Evolutionary conservation across 768 basidiomycete genomes (phyloP), one percentile per base, ranked within the genome.

Genomic region (Sarcodon aspratus): DNA sequence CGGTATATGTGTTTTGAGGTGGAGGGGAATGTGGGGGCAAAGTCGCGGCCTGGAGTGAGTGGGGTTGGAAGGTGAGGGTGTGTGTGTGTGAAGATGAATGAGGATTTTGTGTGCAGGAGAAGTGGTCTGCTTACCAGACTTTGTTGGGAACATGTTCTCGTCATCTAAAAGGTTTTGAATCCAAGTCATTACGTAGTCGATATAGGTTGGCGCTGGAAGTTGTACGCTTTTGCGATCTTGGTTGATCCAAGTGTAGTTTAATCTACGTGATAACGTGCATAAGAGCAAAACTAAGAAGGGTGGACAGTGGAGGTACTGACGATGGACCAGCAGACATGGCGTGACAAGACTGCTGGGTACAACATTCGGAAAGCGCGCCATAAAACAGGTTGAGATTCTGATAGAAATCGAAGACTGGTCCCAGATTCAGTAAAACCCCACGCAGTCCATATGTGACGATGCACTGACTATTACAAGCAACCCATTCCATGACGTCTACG

Each of bases 161-260:
- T 98, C 94, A 57, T 97, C 90, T 33, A 97, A 72, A 27, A 95
- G 74, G 61, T 88, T 93, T 64, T 98, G 95, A 27, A 96, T 79
- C 73, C 91, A 93, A 4, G 93, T 91, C 85, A 97, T 92, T 58
- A 97, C 95, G 54, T 90, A 95, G 71, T 97, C 95, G 58, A 97
- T 91, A 66, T 97, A 97, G 1, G 89, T 94, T 6, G 95, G 92
- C 11, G 95, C 95, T 1, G 95, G 82, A 0, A 97, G 73, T 54
- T 85, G 72, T 21, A 93, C 82, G 52, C 85, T 82, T 61, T 91
- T 90, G 50, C 92, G 86, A 59, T 83, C 86, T 57, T 90, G 85
- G 60, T 90, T 94, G 50, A 87, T 83, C 95, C 95, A 98, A 1
- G 82, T 82, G 66, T 96, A 97, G 65, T 89, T 93, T 60, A 96